A percentile compares a stretch with the other conserved stretches of the same genome.
Conservation (phyloP, 345 rosid genomes). For the Bruguiera gymnorhiza region DNA sequence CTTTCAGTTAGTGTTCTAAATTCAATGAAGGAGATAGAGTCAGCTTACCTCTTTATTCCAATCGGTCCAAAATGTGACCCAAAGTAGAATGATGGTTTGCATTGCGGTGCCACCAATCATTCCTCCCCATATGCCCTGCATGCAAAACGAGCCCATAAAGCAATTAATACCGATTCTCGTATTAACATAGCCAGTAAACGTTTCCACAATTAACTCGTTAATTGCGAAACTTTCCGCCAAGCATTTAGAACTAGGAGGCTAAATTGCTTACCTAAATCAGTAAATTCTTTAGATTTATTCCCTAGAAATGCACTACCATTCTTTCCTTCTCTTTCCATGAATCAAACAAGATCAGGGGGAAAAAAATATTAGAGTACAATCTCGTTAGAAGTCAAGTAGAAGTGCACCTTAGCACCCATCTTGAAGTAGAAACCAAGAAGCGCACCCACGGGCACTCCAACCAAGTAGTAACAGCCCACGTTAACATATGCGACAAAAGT, state of each 20-base stretch:
- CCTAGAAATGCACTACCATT: not conserved
- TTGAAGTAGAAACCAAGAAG: slow-evolving; percentile 61
- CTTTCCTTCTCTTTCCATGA: not conserved
- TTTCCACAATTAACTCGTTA: not conserved
- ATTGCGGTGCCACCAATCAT: slow-evolving; percentile 60
- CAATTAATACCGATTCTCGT: not conserved
- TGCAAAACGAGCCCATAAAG: not conserved
- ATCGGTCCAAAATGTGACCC: slow-evolving; percentile 59
- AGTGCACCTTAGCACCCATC: slow-evolving; percentile 56
- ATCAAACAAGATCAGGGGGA: no score
- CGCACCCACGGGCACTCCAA: slow-evolving; percentile 62
- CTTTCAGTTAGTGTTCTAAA: not conserved
- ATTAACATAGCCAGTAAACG: not conserved
- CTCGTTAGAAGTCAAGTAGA: not conserved
- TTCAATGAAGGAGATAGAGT: not conserved
- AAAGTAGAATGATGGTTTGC: slow-evolving; percentile 56
- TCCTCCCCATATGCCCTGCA: slow-evolving; percentile 71
- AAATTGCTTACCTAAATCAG: no score
- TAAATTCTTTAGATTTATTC: not conserved
- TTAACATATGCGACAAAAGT: slow-evolving; percentile 67
- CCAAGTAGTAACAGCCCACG: slow-evolving; percentile 56
- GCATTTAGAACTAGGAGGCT: no score
- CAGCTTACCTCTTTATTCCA: slow-evolving; percentile 59
- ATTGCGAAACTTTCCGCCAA: not conserved
- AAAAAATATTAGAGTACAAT: not conserved